Percentiles rank a stretch among this genome's conserved stretches.
Evolutionary conservation across 345 rosid genomes (phyloP).

Genomic region (Bruguiera parviflora): DNA sequence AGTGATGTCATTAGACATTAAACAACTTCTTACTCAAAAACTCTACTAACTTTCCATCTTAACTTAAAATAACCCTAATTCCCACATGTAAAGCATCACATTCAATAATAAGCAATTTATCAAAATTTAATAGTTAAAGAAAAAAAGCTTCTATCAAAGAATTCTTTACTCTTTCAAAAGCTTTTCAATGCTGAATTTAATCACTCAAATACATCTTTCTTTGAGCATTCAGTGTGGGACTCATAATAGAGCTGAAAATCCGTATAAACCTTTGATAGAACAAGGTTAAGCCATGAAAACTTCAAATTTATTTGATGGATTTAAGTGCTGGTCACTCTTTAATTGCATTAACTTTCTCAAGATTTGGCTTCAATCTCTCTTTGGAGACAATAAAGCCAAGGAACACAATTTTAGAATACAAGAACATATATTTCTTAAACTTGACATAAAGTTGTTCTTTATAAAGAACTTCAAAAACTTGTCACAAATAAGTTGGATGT

Average conservation of each 20-base stretch:
- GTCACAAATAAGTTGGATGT: too few relatives aligned
- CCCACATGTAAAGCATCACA: slow-evolving; percentile 1
- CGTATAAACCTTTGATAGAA: neutral
- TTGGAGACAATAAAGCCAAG: too few relatives aligned
- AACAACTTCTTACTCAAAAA: too few relatives aligned
- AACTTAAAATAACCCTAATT: too few relatives aligned
- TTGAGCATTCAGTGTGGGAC: neutral
- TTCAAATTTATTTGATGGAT: neutral
- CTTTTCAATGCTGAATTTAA: neutral
- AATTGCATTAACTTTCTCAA: too few relatives aligned
- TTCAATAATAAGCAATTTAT: slow-evolving; percentile 1
- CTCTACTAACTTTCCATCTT: too few relatives aligned
- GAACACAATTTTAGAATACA: too few relatives aligned
- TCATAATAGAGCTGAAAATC: slow-evolving; percentile 1
- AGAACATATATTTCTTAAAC: too few relatives aligned
- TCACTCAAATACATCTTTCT: neutral
- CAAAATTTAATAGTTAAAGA: neutral
- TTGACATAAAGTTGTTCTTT: too few relatives aligned
- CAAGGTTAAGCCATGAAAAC: neutral
- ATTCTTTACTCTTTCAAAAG: neutral
- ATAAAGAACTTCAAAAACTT: too few relatives aligned
- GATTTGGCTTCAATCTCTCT: neutral
- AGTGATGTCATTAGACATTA: too few relatives aligned
- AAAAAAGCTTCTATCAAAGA: neutral
- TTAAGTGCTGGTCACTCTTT: too few relatives aligned